These are phyloP conservation scores for Cylindrotheca fusiformis DNA, from an alignment of 108 stramenopile genomes.

Conservation along the genomic window DNA sequence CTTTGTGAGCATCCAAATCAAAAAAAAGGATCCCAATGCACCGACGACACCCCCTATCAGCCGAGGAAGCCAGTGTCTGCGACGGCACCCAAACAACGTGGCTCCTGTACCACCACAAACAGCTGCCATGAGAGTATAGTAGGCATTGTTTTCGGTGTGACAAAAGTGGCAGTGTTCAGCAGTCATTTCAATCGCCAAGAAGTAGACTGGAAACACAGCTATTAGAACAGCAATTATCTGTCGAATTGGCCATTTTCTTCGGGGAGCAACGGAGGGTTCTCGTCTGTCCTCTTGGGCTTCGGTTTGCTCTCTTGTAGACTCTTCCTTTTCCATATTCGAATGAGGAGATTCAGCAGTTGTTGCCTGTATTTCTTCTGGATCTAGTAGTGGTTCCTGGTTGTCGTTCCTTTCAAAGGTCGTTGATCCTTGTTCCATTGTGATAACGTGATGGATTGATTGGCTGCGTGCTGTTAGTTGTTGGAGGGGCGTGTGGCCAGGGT, in stretches of 20 bases:
- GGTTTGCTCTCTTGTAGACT: too few relatives aligned
- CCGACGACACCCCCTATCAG: slow-evolving; percentile 11
- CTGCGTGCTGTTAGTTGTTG: too few relatives aligned
- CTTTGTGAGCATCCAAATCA: slow-evolving; percentile 14
- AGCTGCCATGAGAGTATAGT: slow-evolving; percentile 8
- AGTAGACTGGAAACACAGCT: slow-evolving; percentile 3
- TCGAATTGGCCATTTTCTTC: background rate
- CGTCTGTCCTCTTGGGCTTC: too few relatives aligned
- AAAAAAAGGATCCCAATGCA: slow-evolving; percentile 7
- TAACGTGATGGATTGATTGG: too few relatives aligned
- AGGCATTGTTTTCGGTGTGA: slow-evolving; percentile 3
- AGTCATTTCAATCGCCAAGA: slow-evolving; percentile 18
- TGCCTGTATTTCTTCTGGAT: too few relatives aligned
- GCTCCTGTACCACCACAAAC: slow-evolving; percentile 14
- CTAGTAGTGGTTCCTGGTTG: too few relatives aligned
- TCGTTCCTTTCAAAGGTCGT: too few relatives aligned
- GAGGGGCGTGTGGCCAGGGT: too few relatives aligned
- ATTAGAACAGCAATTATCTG: slow-evolving; percentile 7
- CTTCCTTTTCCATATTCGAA: too few relatives aligned
- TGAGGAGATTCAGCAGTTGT: too few relatives aligned
- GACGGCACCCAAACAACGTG: background rate
- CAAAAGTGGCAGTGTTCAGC: slow-evolving; percentile 16
- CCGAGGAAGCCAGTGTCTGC: slow-evolving; percentile 1
- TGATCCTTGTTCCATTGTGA: too few relatives aligned
- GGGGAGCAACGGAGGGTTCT: too few relatives aligned